These are phyloP conservation scores for Chrysosporium keratinophilum DNA, from an alignment of 2,329 filamentous ascomycete genomes.

Conservation along the genomic window DNA sequence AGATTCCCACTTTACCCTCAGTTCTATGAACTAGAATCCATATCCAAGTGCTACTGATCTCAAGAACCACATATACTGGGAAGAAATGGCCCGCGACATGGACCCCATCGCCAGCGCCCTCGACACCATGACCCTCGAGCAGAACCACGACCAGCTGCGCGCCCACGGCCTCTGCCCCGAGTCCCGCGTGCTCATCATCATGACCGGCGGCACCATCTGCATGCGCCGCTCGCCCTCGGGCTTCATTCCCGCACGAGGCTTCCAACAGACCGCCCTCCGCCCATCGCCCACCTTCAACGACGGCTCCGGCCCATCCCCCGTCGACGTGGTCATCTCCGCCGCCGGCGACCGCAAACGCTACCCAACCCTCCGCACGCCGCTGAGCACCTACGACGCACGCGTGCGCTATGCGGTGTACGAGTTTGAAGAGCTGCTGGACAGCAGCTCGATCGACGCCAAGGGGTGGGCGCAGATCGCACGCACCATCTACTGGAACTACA, in stretches of 20 bases:
- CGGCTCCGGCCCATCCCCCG: slow-evolving; percentile 46
- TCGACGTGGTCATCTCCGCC: slow-evolving; percentile 47
- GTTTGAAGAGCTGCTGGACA: slow-evolving; percentile 75
- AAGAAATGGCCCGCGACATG: not conserved
- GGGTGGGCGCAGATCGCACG: slow-evolving; percentile 79
- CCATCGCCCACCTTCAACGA: slow-evolving; percentile 82
- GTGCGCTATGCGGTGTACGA: slow-evolving; percentile 77
- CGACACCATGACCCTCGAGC: not conserved
- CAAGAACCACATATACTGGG: no score
- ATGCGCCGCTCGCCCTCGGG: slow-evolving; percentile 76
- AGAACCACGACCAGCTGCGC: slow-evolving; percentile 5
- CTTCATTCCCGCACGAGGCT: slow-evolving; percentile 67
- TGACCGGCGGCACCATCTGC: slow-evolving; percentile 74
- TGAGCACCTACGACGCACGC: slow-evolving; percentile 67
- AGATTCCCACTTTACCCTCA: no score
- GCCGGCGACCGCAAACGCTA: slow-evolving; percentile 43
- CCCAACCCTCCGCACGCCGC: slow-evolving; percentile 65
- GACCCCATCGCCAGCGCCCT: not conserved
- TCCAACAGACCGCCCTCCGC: slow-evolving; percentile 71
- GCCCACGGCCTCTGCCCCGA: slow-evolving; percentile 40
- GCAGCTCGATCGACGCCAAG: slow-evolving; percentile 74
- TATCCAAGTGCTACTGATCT: not conserved
- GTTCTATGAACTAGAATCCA: not conserved
- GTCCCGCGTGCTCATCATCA: slow-evolving; percentile 76
- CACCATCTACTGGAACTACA: slow-evolving; percentile 74